These are phyloP conservation scores for Nadsonia starkeyi-henricii DNA, from an alignment of 1,139 yeast species.

Conservation along the genomic window DNA sequence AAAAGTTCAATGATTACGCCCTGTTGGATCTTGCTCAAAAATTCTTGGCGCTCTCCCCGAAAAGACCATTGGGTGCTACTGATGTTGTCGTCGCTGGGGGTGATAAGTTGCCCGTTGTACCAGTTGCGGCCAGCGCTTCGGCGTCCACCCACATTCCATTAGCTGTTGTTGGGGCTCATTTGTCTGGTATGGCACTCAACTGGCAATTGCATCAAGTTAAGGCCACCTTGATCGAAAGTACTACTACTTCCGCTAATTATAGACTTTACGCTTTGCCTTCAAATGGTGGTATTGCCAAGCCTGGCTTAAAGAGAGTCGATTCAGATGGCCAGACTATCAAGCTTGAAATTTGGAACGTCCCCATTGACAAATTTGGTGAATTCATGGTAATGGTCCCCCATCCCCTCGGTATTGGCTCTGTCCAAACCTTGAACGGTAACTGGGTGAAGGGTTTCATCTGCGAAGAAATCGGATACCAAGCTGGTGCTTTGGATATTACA, in stretches of 20 bases:
- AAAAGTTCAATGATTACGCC: slow-evolving; percentile 78
- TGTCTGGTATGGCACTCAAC: slow-evolving; percentile 75
- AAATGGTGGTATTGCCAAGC: slow-evolving; percentile 66
- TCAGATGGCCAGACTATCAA: slow-evolving; percentile 46
- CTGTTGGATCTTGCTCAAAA: slow-evolving; percentile 68
- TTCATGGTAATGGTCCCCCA: slow-evolving; percentile 83
- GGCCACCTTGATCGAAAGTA: slow-evolving; percentile 54
- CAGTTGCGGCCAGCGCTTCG: slow-evolving; percentile 16
- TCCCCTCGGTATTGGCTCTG: slow-evolving; percentile 90
- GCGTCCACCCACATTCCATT: slow-evolving; percentile 31
- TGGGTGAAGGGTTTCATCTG: slow-evolving; percentile 89
- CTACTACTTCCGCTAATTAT: slow-evolving; percentile 63
- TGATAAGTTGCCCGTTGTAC: slow-evolving; percentile 27
- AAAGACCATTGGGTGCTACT: slow-evolving; percentile 36
- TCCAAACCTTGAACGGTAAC: slow-evolving; percentile 63
- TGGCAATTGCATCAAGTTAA: slow-evolving; percentile 85
- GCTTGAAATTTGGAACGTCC: slow-evolving; percentile 73
- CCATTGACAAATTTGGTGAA: slow-evolving; percentile 60
- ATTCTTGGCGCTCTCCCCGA: slow-evolving; percentile 39
- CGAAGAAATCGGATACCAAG: slow-evolving; percentile 72
- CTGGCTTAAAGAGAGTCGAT: slow-evolving; percentile 67
- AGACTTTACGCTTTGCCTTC: slow-evolving; percentile 65
- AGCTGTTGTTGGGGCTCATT: slow-evolving; percentile 95
- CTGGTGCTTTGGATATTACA: slow-evolving; percentile 69
- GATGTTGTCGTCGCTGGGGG: slow-evolving; percentile 19